Evolutionary conservation across 2,329 filamentous ascomycete genomes (phyloP), one percentile per base, ranked within the genome.

Genomic region (Furcasterigmium sp.): DNA sequence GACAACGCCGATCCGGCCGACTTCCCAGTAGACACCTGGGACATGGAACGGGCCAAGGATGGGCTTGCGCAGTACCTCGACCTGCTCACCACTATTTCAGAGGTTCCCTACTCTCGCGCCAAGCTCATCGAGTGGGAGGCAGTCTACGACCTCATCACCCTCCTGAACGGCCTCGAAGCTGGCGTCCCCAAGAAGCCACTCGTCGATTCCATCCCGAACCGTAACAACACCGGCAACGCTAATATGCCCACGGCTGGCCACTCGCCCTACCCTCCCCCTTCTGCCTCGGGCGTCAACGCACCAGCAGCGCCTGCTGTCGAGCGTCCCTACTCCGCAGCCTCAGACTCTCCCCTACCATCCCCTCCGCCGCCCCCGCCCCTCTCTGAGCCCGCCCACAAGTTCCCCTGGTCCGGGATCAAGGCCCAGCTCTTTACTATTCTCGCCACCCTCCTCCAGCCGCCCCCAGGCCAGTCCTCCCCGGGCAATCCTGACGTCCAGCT

Each of bases 21-120:
- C 56, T 97, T 96, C 55, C 91, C 91, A 0, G 82, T 96, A 2
- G 94, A 97, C 55, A 78, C 90, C 37, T 97, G 91, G 91, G 91
- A 97, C 56, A 95, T 97, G 85, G 91, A 97, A 61, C 82, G 91
- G 13, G 91, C 94, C 46, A 95, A 95, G 61, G 91, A 97, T 57
- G 91, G 91, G 1, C 80, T 97, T 1, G 89, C 91, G 41, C 91
- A 96, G 62, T 95, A 95, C 58, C 79, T 97, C 2, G 91, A 96
- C 54, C 95, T 97, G 60, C 85, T 96, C 42, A 89, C 86, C 14
- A 91, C 93, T 0, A 79, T 95, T 21, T 90, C 88, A 1, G 91
- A 95, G 57, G 85, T 91, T 54, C 76, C 84, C 35, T 84, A 88
- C 40, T 89, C 89, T 71, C 87, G 94, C 49, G 77, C 81, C 34